phyloP scores from a whole-genome alignment of 1,139 yeast species.

The Sugiyamaella xylanicola region DNA sequence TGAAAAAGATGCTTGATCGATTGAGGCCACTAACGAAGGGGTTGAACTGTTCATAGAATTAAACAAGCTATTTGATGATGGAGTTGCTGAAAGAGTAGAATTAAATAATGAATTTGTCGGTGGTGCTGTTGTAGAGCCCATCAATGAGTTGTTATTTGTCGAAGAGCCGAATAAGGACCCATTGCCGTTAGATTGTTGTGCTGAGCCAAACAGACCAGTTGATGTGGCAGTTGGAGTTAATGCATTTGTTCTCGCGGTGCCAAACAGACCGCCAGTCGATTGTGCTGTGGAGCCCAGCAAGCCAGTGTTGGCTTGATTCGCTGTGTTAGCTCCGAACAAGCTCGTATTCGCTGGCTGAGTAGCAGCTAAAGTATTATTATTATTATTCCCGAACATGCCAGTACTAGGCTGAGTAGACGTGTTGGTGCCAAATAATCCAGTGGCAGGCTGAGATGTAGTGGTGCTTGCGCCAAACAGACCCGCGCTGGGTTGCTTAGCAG shows the following conservation, averaged over 20 bases:
- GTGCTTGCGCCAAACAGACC: constrained; percentile 27
- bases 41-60: constrained; percentile 12
- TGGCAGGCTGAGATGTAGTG: constrained; percentile 17
- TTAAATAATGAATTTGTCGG: neutral
- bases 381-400: too few species aligned
- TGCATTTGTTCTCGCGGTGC: constrained; percentile 1
- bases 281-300: too few species aligned
- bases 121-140: constrained; percentile 24
- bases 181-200: constrained; percentile 10
- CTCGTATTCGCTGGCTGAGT: too few species aligned
- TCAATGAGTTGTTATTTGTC: constrained; percentile 18
- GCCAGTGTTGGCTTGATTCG: too few species aligned
- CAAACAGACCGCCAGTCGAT: constrained; percentile 17
- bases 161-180: constrained; percentile 17
- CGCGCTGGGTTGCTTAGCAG: constrained; percentile 18
- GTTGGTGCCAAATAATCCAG: constrained; percentile 12
- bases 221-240: constrained; percentile 9
- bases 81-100: neutral
- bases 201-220: constrained; percentile 32
- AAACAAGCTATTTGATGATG: constrained; percentile 24
- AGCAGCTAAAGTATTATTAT: too few species aligned
- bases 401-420: too few species aligned
- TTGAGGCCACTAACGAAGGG: constrained; percentile 43
- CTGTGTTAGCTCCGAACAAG: constrained; percentile 27
- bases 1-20: constrained; percentile 67